These are phyloP conservation scores for Pseudogymnoascus verrucosus DNA, from an alignment of 2,329 filamentous ascomycete genomes.

Conservation along the genomic window DNA sequence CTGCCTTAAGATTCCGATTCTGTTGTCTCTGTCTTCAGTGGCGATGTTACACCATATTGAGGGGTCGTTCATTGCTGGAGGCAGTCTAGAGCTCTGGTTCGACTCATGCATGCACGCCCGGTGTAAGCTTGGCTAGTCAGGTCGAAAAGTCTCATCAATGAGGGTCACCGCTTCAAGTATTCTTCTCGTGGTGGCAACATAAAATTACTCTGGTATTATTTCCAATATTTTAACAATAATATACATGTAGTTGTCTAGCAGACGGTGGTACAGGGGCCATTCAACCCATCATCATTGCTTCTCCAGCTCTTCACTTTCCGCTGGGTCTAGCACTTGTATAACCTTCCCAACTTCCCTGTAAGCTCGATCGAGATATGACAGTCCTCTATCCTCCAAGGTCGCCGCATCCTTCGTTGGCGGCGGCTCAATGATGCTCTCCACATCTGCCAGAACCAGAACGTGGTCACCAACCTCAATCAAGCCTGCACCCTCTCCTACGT, in stretches of 20 bases:
- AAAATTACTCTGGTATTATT: background rate
- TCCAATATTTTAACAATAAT: constrained; percentile 2
- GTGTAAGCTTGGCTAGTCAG: background rate
- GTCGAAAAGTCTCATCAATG: background rate
- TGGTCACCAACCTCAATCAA: constrained; percentile 24
- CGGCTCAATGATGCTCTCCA: constrained; percentile 16
- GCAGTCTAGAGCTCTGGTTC: background rate
- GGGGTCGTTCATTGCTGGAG: background rate
- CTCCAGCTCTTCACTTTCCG: background rate
- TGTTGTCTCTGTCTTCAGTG: background rate
- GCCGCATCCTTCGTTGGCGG: constrained; percentile 1
- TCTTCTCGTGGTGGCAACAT: background rate
- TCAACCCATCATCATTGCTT: background rate
- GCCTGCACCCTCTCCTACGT: constrained; percentile 10
- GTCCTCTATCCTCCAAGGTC: background rate
- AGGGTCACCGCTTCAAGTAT: background rate
- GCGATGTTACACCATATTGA: background rate
- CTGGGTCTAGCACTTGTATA: constrained; percentile 7
- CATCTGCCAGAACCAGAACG: constrained; percentile 22
- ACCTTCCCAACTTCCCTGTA: constrained; percentile 9
- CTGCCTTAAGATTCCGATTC: background rate
- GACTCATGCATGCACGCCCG: background rate
- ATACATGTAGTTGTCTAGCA: background rate
- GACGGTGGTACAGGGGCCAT: background rate
- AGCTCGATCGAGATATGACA: constrained; percentile 10